These are phyloP conservation scores for Pseudogymnoascus verrucosus DNA, from an alignment of 2,329 filamentous ascomycete species.

Conservation along the genomic window DNA sequence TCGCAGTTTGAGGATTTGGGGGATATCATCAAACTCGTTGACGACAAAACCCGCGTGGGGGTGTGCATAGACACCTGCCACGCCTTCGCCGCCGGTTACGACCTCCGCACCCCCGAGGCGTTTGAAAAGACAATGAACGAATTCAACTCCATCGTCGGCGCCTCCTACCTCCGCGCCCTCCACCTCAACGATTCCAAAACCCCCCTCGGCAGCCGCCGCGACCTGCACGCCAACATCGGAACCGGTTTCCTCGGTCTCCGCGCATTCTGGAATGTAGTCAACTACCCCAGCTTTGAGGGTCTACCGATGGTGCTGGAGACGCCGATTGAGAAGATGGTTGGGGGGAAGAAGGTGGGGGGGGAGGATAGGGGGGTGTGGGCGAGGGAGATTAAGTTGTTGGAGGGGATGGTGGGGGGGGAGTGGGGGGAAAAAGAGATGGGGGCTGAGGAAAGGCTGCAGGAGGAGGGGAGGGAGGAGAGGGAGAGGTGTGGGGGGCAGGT, in stretches of 20 bases:
- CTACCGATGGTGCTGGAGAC: conserved; percentile 94
- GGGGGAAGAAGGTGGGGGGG: conserved; percentile 48
- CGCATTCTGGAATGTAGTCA: conserved; percentile 87
- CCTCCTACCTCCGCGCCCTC: conserved; percentile 72
- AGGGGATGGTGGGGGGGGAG: conserved; percentile 80
- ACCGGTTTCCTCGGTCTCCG: conserved; percentile 86
- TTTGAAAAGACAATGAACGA: conserved; percentile 66
- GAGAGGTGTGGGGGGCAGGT: conserved; percentile 70
- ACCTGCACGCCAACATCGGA: conserved; percentile 93
- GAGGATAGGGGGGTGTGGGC: conserved; percentile 86
- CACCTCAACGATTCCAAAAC: conserved; percentile 97
- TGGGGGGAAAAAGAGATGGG: conserved; percentile 61
- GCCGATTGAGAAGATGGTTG: conserved; percentile 68
- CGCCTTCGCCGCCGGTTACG: conserved; percentile 88
- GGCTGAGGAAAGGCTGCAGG: conserved; percentile 57
- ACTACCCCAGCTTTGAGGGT: conserved; percentile 64
- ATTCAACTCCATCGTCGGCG: conserved; percentile 72
- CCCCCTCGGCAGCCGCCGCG: conserved; percentile 70
- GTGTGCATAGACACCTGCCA: conserved; percentile 98
- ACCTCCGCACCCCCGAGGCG: conserved; percentile 66
- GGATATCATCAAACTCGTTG: conserved; percentile 71
- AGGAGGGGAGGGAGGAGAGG: conserved; percentile 62
- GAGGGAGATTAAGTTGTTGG: conserved; percentile 87
- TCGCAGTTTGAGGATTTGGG: conserved; percentile 77
- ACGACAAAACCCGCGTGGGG: conserved; percentile 76